Conservation (phyloP, 2,329 filamentous ascomycete genomes). For the Penicillium psychrosexuale region DNA sequence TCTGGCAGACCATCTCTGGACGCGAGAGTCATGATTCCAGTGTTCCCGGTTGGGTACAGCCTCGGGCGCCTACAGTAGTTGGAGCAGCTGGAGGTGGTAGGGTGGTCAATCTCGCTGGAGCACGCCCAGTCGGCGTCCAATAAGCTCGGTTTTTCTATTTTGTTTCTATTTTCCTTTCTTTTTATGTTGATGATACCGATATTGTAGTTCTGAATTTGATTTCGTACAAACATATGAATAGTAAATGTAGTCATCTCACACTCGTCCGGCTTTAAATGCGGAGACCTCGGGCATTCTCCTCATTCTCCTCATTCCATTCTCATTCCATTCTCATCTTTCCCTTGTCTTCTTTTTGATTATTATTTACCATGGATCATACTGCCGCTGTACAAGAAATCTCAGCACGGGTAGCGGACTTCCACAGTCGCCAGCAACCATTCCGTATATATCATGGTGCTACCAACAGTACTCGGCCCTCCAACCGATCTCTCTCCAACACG, state of each 20-base stretch:
- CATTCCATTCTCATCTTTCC: not conserved
- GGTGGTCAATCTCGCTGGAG: conserved; percentile 57
- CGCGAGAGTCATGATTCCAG: conserved; percentile 59
- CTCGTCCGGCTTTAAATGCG: not conserved
- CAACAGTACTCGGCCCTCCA: conserved; percentile 66
- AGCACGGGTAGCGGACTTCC: conserved; percentile 37
- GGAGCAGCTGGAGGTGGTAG: conserved; percentile 42
- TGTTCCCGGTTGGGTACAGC: conserved; percentile 73
- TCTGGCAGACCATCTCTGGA: conserved; percentile 65
- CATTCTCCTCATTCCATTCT: not conserved
- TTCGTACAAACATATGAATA: too few species aligned
- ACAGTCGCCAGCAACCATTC: conserved; percentile 57
- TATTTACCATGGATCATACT: conserved; percentile 18
- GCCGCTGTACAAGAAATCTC: conserved; percentile 16
- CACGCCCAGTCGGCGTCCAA: conserved; percentile 49
- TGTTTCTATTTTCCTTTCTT: not conserved
- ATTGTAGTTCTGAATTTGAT: conserved; percentile 1
- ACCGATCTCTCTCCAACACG: conserved; percentile 46
- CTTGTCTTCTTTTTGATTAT: not conserved
- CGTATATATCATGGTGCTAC: conserved; percentile 76
- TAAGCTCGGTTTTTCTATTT: conserved; percentile 8
- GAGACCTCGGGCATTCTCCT: not conserved
- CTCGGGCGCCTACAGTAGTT: conserved; percentile 17
- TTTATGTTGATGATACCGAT: conserved; percentile 6
- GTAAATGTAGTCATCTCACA: too few species aligned